Percentiles rank a stretch among this genome's conserved stretches.
Evolutionary conservation across 192 early-diverging fungal genomes (phyloP).

Genomic region (Gaertneriomyces semiglobifer): DNA sequence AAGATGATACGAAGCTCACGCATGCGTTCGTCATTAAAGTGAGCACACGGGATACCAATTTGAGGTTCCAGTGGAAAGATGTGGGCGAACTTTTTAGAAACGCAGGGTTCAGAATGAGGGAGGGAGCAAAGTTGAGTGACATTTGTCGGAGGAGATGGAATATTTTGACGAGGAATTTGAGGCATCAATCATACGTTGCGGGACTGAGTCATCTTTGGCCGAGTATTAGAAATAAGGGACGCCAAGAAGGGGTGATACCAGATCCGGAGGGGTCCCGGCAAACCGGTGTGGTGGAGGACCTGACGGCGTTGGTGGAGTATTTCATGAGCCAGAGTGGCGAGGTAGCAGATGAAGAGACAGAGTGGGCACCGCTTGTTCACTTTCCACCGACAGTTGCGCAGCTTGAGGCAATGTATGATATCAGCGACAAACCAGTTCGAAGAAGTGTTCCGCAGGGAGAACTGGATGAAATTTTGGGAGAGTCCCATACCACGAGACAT

Average conservation of each 20-base stretch:
- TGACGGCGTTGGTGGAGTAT: not conserved
- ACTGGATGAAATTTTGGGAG: slow-evolving; percentile 19
- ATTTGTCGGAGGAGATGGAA: slow-evolving; percentile 32
- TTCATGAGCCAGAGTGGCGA: slow-evolving; percentile 4
- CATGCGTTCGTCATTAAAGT: slow-evolving; percentile 35
- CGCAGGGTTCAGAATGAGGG: not conserved
- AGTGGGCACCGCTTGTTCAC: not conserved
- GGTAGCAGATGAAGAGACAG: slow-evolving; percentile 1
- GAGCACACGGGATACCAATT: not conserved
- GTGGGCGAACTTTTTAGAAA: slow-evolving; percentile 16
- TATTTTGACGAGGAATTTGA: not conserved
- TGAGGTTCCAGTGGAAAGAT: slow-evolving; percentile 34
- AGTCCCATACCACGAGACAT: slow-evolving; percentile 12
- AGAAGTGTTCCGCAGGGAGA: slow-evolving; percentile 12
- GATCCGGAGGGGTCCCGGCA: not conserved
- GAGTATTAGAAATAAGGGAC: slow-evolving; percentile 7
- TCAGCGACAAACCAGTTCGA: not conserved
- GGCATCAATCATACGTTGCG: slow-evolving; percentile 24
- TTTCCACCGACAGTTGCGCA: not conserved
- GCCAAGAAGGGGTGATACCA: slow-evolving; percentile 18
- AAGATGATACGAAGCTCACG: slow-evolving; percentile 33
- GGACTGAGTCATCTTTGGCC: slow-evolving; percentile 34
- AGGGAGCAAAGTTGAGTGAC: slow-evolving; percentile 4
- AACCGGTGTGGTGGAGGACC: too few relatives aligned
- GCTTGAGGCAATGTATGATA: not conserved